phyloP scores from a whole-genome alignment of 2,329 filamentous ascomycete species.

The Pyrenophora seminiperda region DNA sequence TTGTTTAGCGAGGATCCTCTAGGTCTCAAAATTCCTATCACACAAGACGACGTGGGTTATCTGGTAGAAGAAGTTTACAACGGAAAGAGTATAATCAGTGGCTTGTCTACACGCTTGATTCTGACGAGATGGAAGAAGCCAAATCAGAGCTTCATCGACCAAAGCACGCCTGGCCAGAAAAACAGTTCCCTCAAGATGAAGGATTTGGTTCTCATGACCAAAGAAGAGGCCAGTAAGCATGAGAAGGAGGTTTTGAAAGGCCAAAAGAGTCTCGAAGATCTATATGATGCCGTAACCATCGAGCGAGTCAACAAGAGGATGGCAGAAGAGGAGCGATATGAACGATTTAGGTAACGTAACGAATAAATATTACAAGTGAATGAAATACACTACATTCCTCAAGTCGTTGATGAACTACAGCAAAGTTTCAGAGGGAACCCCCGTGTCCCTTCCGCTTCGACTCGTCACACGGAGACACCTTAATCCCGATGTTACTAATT shows the following conservation, averaged over 20 bases:
- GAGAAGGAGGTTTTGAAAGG: constrained; percentile 78
- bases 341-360: constrained; percentile 54
- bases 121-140: constrained; percentile 82
- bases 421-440: background rate
- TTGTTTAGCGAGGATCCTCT: constrained; percentile 60
- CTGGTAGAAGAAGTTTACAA: constrained; percentile 87
- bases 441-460: background rate
- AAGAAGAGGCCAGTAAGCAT: constrained; percentile 81
- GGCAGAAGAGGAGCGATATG: constrained; percentile 66
- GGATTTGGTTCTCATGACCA: constrained; percentile 89
- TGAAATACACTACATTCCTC: background rate
- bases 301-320: constrained; percentile 69
- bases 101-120: constrained; percentile 76
- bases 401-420: background rate
- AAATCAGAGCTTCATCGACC: constrained; percentile 65
- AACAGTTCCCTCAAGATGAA: constrained; percentile 69
- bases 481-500: constrained; percentile 6
- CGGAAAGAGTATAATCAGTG: constrained; percentile 81
- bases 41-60: constrained; percentile 80
- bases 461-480: background rate
- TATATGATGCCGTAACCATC: constrained; percentile 74
- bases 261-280: constrained; percentile 67
- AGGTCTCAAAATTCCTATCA: constrained; percentile 80
- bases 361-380: background rate
- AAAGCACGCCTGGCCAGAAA: constrained; percentile 74